phyloP scores from a whole-genome alignment of 768 basidiomycete genomes.

The Leccinum pellstonianum region DNA sequence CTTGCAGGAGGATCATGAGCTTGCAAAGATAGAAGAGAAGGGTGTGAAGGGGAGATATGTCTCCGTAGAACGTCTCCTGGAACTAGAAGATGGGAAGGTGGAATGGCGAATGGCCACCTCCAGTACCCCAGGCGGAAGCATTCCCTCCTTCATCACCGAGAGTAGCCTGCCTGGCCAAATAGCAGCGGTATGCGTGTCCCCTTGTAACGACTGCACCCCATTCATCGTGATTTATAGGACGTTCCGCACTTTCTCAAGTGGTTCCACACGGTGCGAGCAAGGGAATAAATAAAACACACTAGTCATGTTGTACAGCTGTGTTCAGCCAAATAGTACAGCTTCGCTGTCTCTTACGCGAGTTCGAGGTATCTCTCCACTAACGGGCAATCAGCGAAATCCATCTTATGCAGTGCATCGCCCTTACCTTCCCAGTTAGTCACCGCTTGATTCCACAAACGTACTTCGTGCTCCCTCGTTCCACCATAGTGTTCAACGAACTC shows the following conservation, averaged over 20 bases:
- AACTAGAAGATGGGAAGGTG: slow-evolving; percentile 59
- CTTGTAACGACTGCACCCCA: background rate
- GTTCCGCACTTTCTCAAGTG: slow-evolving; percentile 72
- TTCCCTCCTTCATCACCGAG: slow-evolving; percentile 65
- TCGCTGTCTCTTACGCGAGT: slow-evolving; percentile 47
- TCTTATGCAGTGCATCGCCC: slow-evolving; percentile 19
- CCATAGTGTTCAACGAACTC: slow-evolving; percentile 94
- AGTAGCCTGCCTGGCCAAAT: slow-evolving; percentile 61
- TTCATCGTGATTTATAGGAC: slow-evolving; percentile 44
- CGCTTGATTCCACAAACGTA: slow-evolving; percentile 81
- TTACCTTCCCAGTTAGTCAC: slow-evolving; percentile 94
- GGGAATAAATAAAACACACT: background rate
- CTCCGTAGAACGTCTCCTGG: slow-evolving; percentile 63
- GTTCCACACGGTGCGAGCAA: slow-evolving; percentile 41
- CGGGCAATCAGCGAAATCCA: slow-evolving; percentile 11
- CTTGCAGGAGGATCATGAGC: slow-evolving; percentile 53
- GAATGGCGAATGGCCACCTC: slow-evolving; percentile 85
- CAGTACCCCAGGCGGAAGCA: slow-evolving; percentile 65
- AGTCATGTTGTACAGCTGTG: background rate
- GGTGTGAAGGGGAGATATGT: slow-evolving; percentile 68
- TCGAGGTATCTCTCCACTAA: slow-evolving; percentile 86
- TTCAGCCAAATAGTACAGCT: background rate
- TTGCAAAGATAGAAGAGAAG: slow-evolving; percentile 60
- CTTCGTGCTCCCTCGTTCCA: slow-evolving; percentile 92
- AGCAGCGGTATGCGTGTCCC: slow-evolving; percentile 43